Base-by-base conservation (phyloP, 345 rosid genomes). In the Hibiscus trionum region DNA sequence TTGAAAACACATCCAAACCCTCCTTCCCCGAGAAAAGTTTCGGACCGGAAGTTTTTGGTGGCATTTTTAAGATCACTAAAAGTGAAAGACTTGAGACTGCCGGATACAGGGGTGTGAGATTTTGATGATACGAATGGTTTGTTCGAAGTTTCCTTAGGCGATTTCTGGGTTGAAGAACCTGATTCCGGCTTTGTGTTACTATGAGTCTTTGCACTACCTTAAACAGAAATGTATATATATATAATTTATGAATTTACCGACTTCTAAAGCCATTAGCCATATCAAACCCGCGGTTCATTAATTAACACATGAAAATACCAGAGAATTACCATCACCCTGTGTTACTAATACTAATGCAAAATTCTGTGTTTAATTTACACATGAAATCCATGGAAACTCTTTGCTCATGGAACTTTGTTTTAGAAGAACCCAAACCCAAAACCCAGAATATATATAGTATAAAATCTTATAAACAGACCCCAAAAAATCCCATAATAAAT, bases 141-240 rank as follows among this genome's bases (percentile, higher is more conserved):
- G 44, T 39, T 39, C 44, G 9, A 8, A 39, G 44, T 39, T 39
- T 39, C 44, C 10, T 39, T 39, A 1, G 44, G 44, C 10, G 44
- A 39, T 39, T 39, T 39, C 44, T 39, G 44, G 44, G 44, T 7
- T 3, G 84, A 33, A 7, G 68, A 44, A 10, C 44, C 33, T 2
- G 75, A 75, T 69, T 75, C 84, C 66, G 67, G 74, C 72, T 77
- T 65, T 42, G 21, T 67, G 49, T 75, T 62, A 53, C 49, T 61
- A 4, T 50, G 72, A 75, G 70, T 31, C 74, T 78, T 79, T 33
- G 76, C 46, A 42, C 46, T 71, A 72, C 76, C 89, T 84, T 69
- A 50, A 85, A 64, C 15, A 33, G 37, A 33, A 16, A 46, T 21
- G 1, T 21, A n/a, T 56, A 68, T n/a, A 47, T 2, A 14, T 4